Conservation (phyloP, 2,329 filamentous ascomycete genomes). For the Botrytis pseudocinerea region DNA sequence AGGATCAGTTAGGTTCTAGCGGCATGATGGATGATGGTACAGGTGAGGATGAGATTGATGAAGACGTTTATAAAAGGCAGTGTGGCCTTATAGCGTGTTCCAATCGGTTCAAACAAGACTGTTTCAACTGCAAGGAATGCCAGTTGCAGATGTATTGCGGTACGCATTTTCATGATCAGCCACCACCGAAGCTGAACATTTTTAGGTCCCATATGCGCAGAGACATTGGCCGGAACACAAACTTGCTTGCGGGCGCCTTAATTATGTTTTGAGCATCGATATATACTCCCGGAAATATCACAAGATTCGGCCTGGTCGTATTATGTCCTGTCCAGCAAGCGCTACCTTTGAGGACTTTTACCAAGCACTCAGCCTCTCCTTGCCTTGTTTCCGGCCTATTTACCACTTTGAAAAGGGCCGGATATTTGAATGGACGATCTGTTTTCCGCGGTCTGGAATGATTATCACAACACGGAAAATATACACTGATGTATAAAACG, state of each 20-base stretch:
- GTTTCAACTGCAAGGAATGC: neutral
- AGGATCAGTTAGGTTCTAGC: conserved; percentile 66
- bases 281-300: neutral
- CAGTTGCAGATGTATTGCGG: neutral
- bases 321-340: neutral
- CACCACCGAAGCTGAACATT: neutral
- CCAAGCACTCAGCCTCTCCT: neutral
- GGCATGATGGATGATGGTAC: conserved; percentile 86
- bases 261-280: neutral
- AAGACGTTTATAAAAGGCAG: conserved; percentile 42
- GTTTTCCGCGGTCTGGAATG: neutral
- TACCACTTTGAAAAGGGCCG: neutral
- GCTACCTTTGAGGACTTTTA: neutral
- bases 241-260: neutral
- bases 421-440: too few relatives aligned
- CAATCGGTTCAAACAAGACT: neutral
- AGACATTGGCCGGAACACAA: neutral
- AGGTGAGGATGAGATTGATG: conserved; percentile 82
- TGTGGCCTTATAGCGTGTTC: neutral
- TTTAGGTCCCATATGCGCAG: neutral
- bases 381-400: neutral
- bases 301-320: neutral
- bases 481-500: neutral
- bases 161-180: neutral
- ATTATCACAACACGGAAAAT: neutral